phyloP scores from a whole-genome alignment of 441 rosid genomes.

The Metrosideros polymorpha region DNA sequence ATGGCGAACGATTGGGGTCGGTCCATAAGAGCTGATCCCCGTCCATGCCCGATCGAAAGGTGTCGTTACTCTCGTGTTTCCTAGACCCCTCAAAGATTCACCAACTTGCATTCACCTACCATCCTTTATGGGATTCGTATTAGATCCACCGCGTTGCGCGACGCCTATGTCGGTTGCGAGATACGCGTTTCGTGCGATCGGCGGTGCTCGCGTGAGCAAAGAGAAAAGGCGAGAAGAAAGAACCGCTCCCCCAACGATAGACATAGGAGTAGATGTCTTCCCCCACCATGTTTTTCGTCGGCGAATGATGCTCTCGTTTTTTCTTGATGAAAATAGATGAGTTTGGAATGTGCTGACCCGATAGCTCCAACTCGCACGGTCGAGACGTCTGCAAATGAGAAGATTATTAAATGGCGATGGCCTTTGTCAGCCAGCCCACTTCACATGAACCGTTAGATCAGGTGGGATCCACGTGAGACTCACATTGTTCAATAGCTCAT shows the following conservation, averaged over 20 bases:
- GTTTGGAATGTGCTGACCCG: accelerated
- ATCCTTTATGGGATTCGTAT: neutral
- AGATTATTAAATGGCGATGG: accelerated
- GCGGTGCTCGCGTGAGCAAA: neutral
- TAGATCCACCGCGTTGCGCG: neutral
- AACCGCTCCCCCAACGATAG: neutral
- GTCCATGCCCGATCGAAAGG: neutral
- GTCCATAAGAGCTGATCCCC: neutral
- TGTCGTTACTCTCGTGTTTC: neutral
- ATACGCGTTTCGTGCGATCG: neutral
- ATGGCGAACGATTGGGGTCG: neutral
- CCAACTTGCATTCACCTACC: neutral
- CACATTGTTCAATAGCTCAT: neutral
- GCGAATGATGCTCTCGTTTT: neutral
- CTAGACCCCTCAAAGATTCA: neutral
- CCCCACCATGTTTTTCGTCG: neutral
- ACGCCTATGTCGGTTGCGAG: neutral
- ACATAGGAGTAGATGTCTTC: neutral
- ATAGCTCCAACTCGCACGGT: accelerated
- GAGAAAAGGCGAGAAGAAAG: neutral
- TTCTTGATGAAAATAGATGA: neutral
- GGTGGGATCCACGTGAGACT: neutral
- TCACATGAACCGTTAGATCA: neutral
- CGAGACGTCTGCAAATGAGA: neutral
- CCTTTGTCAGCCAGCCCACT: accelerated